Base-by-base conservation (phyloP, 352 stramenopile genomes). In the Phytophthora kernoviae region DNA sequence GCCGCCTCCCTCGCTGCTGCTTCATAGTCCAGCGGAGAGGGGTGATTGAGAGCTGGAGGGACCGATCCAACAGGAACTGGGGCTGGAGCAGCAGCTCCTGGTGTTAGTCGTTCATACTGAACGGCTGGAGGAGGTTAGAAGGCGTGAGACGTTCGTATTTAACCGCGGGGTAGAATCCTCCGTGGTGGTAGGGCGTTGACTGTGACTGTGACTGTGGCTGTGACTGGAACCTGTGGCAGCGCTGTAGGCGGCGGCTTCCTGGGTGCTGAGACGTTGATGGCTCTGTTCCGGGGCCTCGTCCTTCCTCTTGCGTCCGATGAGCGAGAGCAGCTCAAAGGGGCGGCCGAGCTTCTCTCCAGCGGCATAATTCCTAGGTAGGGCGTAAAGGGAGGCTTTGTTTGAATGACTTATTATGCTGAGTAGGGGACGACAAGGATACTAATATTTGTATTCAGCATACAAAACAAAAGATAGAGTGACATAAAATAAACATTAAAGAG, bases 251-350 rank as follows among this genome's bases (percentile, higher is more conserved):
- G 56, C 54, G 24, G 62, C 47, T 9, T 64, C 61, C n/a, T 53
- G 37, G 30, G 41, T 34, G 48, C 46, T 68, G 34, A 69, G 45
- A 36, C 9, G 63, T 18, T 60, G 54, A n/a, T 51, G 50, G 3
- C 17, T 39, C n/a, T 47, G 49, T 45, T 53, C 58, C 18, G 33
- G 47, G 20, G 54, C 24, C 26, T 81, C 67, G 21, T 85, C 62
- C 47, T 82, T 81, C 53, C 81, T 84, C 49, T 86, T 87, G 51
- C 80, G 76, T 22, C 81, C 74, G 7, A 84, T 65, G 30, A 90
- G 78, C 20, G 78, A 87, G 17, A 90, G 66, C 52, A 90, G 42
- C 73, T 88, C 78, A 44, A 90, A 90, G 33, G 76, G 73, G 41
- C 71, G 70, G 34, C 74, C 70, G 12, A 82, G 68, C 55, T 83